Conservation (phyloP, 345 rosid species). For the Populus euphratica region DNA sequence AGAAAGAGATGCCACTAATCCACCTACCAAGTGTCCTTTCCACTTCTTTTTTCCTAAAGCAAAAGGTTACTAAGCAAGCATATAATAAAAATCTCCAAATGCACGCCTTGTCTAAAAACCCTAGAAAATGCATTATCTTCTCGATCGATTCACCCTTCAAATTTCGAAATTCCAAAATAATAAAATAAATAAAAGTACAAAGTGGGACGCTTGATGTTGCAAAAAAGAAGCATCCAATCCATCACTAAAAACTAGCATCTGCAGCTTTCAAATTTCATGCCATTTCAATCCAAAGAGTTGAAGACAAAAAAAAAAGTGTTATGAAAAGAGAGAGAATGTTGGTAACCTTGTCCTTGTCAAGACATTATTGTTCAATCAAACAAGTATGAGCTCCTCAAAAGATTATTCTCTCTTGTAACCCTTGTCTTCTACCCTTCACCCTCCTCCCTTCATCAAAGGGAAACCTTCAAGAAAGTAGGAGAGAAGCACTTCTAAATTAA, state of each 20-base stretch:
- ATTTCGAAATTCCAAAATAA: background rate
- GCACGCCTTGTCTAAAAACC: background rate
- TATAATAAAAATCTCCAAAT: background rate
- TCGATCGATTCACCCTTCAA: background rate
- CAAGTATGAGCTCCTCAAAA: conserved; percentile 27
- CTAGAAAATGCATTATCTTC: background rate
- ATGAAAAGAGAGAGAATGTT: conserved; percentile 30
- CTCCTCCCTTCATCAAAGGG: conserved; percentile 19
- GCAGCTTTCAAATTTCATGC: conserved; percentile 40
- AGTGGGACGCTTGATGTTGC: background rate
- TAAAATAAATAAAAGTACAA: background rate
- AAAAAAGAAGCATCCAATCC: background rate
- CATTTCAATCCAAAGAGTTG: conserved; percentile 55
- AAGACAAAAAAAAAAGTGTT: conserved; percentile 42
- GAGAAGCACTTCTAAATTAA: background rate
- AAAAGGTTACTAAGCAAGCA: background rate
- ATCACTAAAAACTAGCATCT: background rate
- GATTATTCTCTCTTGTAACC: conserved; percentile 42
- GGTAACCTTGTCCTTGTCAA: conserved; percentile 44
- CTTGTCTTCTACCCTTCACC: conserved; percentile 34
- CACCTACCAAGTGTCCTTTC: background rate
- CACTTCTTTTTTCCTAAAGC: background rate
- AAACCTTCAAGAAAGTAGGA: conserved; percentile 12
- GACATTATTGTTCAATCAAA: conserved; percentile 47
- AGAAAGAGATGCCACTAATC: background rate